These are phyloP conservation scores for Solanum neorickii DNA, from an alignment of 257 asterid species.

Conservation along the genomic window DNA sequence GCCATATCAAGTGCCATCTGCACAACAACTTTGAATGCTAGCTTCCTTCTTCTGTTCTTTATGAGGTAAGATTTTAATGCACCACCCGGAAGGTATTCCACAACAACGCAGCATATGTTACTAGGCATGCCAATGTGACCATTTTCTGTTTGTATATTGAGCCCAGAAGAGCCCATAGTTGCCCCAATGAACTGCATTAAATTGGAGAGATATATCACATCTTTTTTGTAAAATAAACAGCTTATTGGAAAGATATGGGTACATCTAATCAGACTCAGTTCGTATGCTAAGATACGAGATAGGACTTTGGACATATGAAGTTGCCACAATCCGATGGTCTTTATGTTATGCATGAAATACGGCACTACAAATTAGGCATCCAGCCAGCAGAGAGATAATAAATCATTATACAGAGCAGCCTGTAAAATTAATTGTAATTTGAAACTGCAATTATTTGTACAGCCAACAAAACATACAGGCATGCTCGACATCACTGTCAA, in stretches of 20 bases:
- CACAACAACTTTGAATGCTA: slow-evolving; percentile 77
- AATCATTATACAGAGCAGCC: not conserved
- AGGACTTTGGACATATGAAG: no score
- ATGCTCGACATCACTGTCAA: not conserved
- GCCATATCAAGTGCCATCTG: slow-evolving; percentile 83
- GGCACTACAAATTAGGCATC: no score
- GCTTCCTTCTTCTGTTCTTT: slow-evolving; percentile 64
- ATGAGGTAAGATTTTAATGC: slow-evolving; percentile 72
- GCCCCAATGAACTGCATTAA: slow-evolving; percentile 72
- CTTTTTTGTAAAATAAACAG: not conserved
- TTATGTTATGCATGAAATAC: no score
- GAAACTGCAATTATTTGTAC: not conserved
- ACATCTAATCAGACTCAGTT: not conserved
- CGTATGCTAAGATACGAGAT: no score
- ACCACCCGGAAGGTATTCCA: slow-evolving; percentile 83
- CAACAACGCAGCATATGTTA: slow-evolving; percentile 70
- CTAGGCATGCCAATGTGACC: slow-evolving; percentile 88
- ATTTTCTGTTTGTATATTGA: slow-evolving; percentile 63
- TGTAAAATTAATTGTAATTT: not conserved
- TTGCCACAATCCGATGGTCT: no score
- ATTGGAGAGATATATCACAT: not conserved
- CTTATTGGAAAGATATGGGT: not conserved
- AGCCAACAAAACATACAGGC: not conserved
- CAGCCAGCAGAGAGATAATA: no score
- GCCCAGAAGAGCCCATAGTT: slow-evolving; percentile 76